phyloP scores from a whole-genome alignment of 1,284 basidiomycete genomes.

The Sporisorium sorghi region DNA sequence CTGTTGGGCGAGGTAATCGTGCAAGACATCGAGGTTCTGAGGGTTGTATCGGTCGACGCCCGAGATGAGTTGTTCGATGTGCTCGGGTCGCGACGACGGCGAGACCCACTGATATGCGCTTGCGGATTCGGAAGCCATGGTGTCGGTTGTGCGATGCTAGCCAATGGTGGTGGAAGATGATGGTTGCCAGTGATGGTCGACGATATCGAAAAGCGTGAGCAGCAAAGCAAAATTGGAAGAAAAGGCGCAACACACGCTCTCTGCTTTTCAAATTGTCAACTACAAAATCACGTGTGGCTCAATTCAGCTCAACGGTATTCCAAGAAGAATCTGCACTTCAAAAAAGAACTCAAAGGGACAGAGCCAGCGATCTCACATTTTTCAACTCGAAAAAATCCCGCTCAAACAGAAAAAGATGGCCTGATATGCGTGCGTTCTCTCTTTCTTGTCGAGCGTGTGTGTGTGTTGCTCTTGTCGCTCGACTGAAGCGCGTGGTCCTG shows the following conservation, averaged over 20 bases:
- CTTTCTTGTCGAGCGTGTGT: background rate
- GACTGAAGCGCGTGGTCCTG: background rate
- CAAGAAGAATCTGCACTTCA: conserved; percentile 3
- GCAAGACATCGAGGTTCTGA: conserved; percentile 87
- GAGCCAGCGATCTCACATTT: background rate
- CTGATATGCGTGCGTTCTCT: conserved; percentile 10
- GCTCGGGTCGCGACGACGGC: conserved; percentile 60
- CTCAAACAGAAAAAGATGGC: background rate
- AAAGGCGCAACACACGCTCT: background rate
- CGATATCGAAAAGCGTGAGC: background rate
- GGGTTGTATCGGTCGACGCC: conserved; percentile 89
- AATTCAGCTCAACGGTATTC: background rate
- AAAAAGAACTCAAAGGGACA: background rate
- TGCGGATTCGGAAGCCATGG: conserved; percentile 37
- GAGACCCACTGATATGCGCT: conserved; percentile 47
- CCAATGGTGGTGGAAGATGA: background rate
- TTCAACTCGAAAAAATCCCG: background rate
- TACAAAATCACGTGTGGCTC: conserved; percentile 18
- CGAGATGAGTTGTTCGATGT: conserved; percentile 66
- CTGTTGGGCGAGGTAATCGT: conserved; percentile 94
- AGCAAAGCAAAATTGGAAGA: conserved; percentile 45
- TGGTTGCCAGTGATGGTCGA: conserved; percentile 11
- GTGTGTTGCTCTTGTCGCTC: background rate
- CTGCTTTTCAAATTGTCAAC: conserved; percentile 9
- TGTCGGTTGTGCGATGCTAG: conserved; percentile 6